Evolutionary conservation across 169 alveolate species (phyloP).

Genomic region (Plasmodium sp.): DNA sequence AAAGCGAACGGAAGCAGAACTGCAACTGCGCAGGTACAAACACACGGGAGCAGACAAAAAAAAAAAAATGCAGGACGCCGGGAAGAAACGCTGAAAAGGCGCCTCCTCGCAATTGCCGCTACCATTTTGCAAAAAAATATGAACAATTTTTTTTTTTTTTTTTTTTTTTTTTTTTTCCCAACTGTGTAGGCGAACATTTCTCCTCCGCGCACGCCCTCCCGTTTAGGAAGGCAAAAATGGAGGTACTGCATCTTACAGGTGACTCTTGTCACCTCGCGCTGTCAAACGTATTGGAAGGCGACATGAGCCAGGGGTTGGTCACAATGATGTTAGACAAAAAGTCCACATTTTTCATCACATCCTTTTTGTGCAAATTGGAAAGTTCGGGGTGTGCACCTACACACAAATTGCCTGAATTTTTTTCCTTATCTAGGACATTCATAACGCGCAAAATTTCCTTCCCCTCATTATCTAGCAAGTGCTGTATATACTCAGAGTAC

Average conservation of each 20-base stretch:
- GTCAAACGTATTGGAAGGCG: not conserved
- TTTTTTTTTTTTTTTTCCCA: not conserved
- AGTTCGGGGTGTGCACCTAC: constrained; percentile 1
- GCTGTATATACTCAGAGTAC: constrained; percentile 45
- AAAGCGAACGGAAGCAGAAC: not conserved
- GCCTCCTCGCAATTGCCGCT: not conserved
- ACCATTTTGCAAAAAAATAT: not conserved
- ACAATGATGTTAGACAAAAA: constrained; percentile 32
- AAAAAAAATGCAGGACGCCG: not conserved
- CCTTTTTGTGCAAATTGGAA: constrained; percentile 9
- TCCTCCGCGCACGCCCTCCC: not conserved
- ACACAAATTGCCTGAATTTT: constrained; percentile 1
- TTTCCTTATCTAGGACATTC: not conserved
- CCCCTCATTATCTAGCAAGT: constrained; percentile 30
- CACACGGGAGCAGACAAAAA: not conserved
- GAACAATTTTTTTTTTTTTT: not conserved
- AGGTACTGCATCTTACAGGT: not conserved
- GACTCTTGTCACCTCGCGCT: not conserved
- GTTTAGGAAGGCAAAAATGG: not conserved
- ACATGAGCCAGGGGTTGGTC: constrained; percentile 3
- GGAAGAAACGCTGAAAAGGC: not conserved
- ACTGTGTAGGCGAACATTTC: not conserved
- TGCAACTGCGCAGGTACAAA: not conserved
- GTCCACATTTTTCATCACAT: constrained; percentile 19
- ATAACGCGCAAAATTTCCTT: constrained; percentile 5